Base-by-base conservation (phyloP, 768 basidiomycete species). In the Fibroporia radiculosa region DNA sequence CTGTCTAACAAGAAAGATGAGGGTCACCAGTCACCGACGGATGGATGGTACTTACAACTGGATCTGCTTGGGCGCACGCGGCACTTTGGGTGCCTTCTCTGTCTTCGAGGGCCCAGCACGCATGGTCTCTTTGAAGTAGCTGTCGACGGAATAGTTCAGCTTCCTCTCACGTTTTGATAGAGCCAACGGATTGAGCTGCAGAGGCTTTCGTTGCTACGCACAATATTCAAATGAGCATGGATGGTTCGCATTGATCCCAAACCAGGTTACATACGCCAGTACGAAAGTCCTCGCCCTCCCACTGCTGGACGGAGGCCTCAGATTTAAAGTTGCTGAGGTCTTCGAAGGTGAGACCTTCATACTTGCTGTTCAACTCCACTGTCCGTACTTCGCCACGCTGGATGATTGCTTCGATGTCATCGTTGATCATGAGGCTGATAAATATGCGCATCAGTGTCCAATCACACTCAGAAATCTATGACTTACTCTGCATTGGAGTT, bases 241-340 rank as follows among this genome's bases (percentile, higher is more conserved):
- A n/a, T n/a, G n/a, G n/a, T n/a, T n/a, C n/a, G n/a, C 23, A 14
- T 13, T 28, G 28, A 12, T 39, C 7, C 2, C 33, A 11, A 4
- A 40, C 22, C 16, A 45, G 14, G 18, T 20, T 14, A 49, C 49
- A 42, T 53, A 85, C 83, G 50, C 85, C 88, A 14, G 76, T 61
- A 22, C 84, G 71, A 65, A 92, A 97, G 57, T 95, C 91, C 62
- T 96, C 90, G 26, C 93, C 93, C 56, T 97, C 93, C 93, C 93
- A 96, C 55, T 89, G 86, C 52, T 93, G 88, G 25, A 92, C 78
- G 19, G 83, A 84, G 22, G 83, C 84, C 53, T 97, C 93, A 6
- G 89, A 83, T 65, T 96, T 95, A 77, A 98, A 99, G 68, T 90
- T 97, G 60, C 86, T 93, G 26, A 98, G 70, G 56, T 96, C 93